Evolutionary conservation across 768 basidiomycete genomes (phyloP).

Genomic region (Piloderma croceum): DNA sequence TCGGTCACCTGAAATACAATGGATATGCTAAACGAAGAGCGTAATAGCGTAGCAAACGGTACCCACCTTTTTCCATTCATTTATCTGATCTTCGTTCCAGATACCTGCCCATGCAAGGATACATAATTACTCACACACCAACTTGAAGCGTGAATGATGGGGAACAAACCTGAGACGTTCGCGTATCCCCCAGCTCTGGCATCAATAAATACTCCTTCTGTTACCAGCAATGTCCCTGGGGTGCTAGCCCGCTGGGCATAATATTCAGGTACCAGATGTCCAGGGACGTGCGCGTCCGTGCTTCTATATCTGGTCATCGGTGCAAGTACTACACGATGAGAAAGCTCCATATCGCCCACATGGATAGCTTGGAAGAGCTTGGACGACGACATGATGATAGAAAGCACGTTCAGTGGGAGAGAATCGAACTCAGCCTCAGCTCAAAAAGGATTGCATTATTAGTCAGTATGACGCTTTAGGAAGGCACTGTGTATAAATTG

Average conservation of each 20-base stretch:
- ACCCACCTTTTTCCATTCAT: conserved; percentile 45
- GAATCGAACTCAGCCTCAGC: too few relatives aligned
- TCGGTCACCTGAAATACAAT: conserved; percentile 27
- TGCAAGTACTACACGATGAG: conserved; percentile 38
- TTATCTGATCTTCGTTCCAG: conserved; percentile 44
- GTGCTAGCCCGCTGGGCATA: conserved; percentile 32
- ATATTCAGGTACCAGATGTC: conserved; percentile 28
- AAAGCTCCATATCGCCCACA: conserved; percentile 25
- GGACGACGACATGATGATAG: background rate
- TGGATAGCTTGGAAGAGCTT: conserved; percentile 29
- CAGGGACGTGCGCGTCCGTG: conserved; percentile 16
- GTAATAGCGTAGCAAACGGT: background rate
- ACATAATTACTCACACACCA: conserved; percentile 20
- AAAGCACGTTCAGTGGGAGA: too few relatives aligned
- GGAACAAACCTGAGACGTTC: conserved; percentile 14
- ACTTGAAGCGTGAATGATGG: conserved; percentile 7
- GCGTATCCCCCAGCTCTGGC: conserved; percentile 24
- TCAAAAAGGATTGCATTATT: too few relatives aligned
- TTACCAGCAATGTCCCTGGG: conserved; percentile 38
- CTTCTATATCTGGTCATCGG: conserved; percentile 37
- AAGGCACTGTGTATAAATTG: too few relatives aligned
- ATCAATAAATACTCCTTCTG: conserved; percentile 41
- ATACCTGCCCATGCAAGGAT: conserved; percentile 49
- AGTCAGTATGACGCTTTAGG: too few relatives aligned
- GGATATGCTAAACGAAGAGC: background rate